These are phyloP conservation scores for Hymenoscyphus salicellus DNA, from an alignment of 2,329 filamentous ascomycete genomes.

Conservation along the genomic window DNA sequence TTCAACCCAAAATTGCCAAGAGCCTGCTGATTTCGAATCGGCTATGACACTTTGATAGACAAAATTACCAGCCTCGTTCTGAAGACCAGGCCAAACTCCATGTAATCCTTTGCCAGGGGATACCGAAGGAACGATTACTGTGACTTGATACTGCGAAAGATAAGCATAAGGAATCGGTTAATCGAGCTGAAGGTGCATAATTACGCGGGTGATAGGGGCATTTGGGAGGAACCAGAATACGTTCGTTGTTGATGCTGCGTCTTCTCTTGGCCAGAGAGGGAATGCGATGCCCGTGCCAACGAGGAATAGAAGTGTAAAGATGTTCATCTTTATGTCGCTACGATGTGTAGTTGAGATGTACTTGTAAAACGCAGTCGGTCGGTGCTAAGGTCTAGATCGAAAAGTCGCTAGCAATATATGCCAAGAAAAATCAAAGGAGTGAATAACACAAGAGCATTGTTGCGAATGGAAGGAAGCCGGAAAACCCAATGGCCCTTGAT, in stretches of 20 bases:
- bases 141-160: conserved; percentile 20
- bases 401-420: not conserved
- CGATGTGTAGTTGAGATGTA: not conserved
- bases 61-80: conserved; percentile 18
- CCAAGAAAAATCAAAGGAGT: not conserved
- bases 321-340: conserved; percentile 23
- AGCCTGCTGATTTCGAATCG: conserved; percentile 22
- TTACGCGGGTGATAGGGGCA: conserved; percentile 21
- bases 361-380: not conserved
- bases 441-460: conserved; percentile 5
- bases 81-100: conserved; percentile 22
- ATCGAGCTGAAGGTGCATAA: not conserved
- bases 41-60: conserved; percentile 25
- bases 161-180: not conserved
- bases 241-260: conserved; percentile 2
- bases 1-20: conserved; percentile 27
- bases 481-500: conserved; percentile 4
- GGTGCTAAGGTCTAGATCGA: not conserved
- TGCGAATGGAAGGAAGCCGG: not conserved
- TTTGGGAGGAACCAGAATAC: conserved; percentile 20
- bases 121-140: conserved; percentile 22
- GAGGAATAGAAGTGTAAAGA: conserved; percentile 4
- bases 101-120: conserved; percentile 19
- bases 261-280: conserved; percentile 3
- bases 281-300: conserved; percentile 3